These are phyloP conservation scores for Leersia perrieri DNA, from an alignment of 176 grass and related monocot species.

Conservation along the genomic window DNA sequence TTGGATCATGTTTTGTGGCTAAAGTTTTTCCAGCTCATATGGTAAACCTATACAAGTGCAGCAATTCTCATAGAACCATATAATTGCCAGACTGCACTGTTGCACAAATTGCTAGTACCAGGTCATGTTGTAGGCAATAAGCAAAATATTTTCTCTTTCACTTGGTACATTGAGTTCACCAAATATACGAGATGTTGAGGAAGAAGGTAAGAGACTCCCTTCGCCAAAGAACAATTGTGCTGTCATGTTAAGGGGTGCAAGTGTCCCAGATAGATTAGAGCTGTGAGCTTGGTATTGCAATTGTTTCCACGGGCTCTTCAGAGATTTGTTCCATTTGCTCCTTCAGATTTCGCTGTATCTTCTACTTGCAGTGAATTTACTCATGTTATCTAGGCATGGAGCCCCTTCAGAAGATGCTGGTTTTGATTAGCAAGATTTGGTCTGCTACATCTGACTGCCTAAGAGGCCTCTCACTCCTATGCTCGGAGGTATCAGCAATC, in stretches of 20 bases:
- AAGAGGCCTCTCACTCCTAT: too few species aligned
- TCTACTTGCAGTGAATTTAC: not conserved
- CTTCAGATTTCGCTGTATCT: not conserved
- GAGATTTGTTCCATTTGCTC: not conserved
- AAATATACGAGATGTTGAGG: too few species aligned
- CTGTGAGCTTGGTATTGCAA: not conserved
- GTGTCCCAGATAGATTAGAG: not conserved
- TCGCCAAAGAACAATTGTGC: not conserved
- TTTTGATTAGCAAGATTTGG: not conserved
- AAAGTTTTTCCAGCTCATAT: not conserved
- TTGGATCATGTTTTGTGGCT: not conserved
- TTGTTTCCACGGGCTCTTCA: not conserved
- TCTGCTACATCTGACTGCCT: not conserved
- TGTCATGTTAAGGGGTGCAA: not conserved
- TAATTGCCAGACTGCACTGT: too few species aligned
- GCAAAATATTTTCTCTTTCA: too few species aligned
- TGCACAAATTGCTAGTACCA: too few species aligned
- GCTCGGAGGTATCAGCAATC: not conserved
- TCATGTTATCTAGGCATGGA: not conserved
- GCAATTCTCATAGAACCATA: not conserved
- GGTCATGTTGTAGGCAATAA: too few species aligned
- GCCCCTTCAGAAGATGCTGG: not conserved
- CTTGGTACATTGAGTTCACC: too few species aligned
- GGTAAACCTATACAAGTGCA: not conserved
- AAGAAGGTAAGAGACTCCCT: not conserved